Evolutionary conservation across 1,284 basidiomycete species (phyloP), one percentile per base, ranked within the genome.

Genomic region (Ceratobasidium theobromae): DNA sequence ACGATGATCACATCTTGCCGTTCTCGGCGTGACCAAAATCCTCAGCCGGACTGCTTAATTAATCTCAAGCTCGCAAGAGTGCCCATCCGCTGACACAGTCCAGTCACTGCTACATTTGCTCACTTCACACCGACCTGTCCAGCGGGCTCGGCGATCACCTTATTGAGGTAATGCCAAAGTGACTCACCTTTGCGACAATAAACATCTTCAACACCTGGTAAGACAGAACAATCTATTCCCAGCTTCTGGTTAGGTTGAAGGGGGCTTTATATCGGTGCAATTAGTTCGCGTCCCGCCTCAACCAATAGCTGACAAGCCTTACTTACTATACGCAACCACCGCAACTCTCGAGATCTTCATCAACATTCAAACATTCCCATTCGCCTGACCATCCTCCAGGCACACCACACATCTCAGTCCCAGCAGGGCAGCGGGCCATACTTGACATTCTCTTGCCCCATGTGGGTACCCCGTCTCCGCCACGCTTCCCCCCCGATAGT

Each of bases 311-410:
- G 9, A 25, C 2, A 58, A 18, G 38, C 54, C n/a, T n/a, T n/a
- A n/a, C n/a, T 58, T 46, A 58, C 54, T 25, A 40, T 3, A 18
- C 54, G 14, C 54, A 58, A 30, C 54, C 54, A 28, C 54, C 54
- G 28, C 54, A 58, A 28, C 54, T 58, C 30, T 58, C 54, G 25
- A 58, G 32, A 58, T 58, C 27, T 16, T 58, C 41, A 1, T 25
- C 16, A 8, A 41, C 38, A 25, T 45, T 58, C 27, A 58, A 40
- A 33, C 54, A 58, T 23, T 58, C 54, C 54, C 54, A 58, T 18
- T n/a, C 54, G 21, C 21, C 41, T 16, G 54, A 8, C 4, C 40
- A 18, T 5, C 53, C 41, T 11, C n/a, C 43, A 45, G 6, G 16
- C 4, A 38, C 53, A 3, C 54, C 54, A 46, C 54, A 58, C 54